phyloP scores from a whole-genome alignment of 2,329 filamentous ascomycete species.

The Aureobasidium mangrovei region DNA sequence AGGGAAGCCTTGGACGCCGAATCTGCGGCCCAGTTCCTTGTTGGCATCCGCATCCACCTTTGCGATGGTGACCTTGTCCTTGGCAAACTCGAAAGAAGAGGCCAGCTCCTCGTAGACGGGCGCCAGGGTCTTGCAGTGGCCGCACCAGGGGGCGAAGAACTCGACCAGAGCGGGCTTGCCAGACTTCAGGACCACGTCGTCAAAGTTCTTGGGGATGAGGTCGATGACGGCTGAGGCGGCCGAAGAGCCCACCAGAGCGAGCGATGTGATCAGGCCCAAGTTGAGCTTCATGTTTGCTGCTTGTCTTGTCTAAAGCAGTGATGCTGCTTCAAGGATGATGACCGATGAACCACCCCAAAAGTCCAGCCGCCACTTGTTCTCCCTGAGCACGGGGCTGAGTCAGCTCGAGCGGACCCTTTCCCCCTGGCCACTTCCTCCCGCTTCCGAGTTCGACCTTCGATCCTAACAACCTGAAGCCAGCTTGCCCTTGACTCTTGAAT shows the following conservation, averaged over 20 bases:
- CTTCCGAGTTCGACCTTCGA: too few relatives aligned
- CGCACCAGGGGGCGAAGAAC: constrained; percentile 98
- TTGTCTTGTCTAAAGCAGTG: neutral
- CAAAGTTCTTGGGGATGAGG: constrained; percentile 84
- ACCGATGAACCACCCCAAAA: neutral
- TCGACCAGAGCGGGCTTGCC: constrained; percentile 94
- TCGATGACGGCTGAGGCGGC: constrained; percentile 81
- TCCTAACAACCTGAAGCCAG: too few relatives aligned
- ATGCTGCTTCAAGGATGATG: neutral
- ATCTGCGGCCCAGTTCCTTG: constrained; percentile 73
- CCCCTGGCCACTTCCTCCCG: too few relatives aligned
- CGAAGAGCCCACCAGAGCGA: constrained; percentile 43
- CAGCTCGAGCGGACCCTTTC: too few relatives aligned
- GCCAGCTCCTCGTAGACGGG: constrained; percentile 92
- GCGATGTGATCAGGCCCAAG: constrained; percentile 33
- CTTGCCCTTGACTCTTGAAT: too few relatives aligned
- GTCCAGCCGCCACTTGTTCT: constrained; percentile 8
- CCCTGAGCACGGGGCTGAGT: too few relatives aligned
- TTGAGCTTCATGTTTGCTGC: constrained; percentile 14
- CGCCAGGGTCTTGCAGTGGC: constrained; percentile 96
- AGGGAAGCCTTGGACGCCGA: constrained; percentile 87
- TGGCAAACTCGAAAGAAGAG: constrained; percentile 58
- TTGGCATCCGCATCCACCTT: constrained; percentile 95
- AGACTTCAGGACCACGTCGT: constrained; percentile 76
- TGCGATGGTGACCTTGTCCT: constrained; percentile 74